These are phyloP conservation scores for Fusarium virguliforme DNA, from an alignment of 2,329 filamentous ascomycete species.

Conservation along the genomic window DNA sequence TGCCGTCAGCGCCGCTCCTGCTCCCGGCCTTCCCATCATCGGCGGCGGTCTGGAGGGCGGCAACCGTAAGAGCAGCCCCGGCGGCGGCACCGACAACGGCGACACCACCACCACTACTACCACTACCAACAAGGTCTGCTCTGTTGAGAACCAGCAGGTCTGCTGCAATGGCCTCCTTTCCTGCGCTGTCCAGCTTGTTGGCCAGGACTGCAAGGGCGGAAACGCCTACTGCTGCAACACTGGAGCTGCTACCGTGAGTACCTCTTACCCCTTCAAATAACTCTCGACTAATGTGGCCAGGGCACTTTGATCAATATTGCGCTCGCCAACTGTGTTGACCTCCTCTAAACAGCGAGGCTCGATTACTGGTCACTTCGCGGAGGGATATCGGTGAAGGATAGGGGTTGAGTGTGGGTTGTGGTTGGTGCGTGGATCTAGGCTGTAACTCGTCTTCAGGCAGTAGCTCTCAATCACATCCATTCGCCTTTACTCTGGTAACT, in stretches of 20 bases:
- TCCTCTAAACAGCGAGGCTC: not conserved
- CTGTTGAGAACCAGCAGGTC: constrained; percentile 1
- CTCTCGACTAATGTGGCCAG: not conserved
- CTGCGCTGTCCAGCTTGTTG: not conserved
- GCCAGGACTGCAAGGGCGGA: not conserved
- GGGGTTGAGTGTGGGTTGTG: not conserved
- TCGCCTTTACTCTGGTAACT: not conserved
- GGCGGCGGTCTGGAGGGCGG: not conserved
- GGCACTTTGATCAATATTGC: not conserved
- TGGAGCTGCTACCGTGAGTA: not conserved
- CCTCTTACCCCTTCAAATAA: not conserved
- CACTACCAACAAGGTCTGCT: not conserved
- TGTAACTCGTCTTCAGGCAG: not conserved
- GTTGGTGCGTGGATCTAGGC: not conserved
- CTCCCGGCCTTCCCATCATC: not conserved
- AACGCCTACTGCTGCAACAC: constrained; percentile 7
- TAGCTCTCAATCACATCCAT: not conserved
- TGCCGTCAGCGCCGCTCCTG: not conserved
- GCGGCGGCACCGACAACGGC: not conserved
- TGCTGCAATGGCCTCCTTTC: not conserved
- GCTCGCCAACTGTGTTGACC: not conserved
- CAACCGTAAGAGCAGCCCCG: not conserved
- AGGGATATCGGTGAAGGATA: not conserved
- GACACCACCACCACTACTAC: not conserved
- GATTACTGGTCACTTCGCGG: not conserved